Evolutionary conservation across 768 basidiomycete species (phyloP).

Genomic region (Podaxis sp.): DNA sequence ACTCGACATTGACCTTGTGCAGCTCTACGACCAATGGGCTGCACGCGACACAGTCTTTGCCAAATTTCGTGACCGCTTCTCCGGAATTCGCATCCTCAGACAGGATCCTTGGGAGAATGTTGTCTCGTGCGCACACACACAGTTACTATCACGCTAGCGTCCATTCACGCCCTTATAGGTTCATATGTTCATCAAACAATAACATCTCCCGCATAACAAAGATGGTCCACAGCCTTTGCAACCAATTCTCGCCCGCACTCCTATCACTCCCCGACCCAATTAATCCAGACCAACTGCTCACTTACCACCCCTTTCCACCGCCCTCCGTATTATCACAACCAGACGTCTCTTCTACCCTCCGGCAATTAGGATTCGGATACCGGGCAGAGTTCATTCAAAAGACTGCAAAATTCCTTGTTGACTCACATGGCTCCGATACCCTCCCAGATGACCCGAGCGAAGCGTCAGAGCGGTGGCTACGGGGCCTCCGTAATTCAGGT

Average conservation of each 20-base stretch:
- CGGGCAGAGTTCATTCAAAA: constrained; percentile 86
- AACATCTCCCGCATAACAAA: constrained; percentile 92
- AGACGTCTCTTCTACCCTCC: constrained; percentile 57
- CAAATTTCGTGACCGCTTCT: constrained; percentile 54
- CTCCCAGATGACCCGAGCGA: constrained; percentile 27
- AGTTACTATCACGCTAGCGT: not conserved
- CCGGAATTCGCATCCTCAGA: constrained; percentile 81
- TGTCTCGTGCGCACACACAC: constrained; percentile 62
- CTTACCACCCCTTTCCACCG: constrained; percentile 82
- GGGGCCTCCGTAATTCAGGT: constrained; percentile 39
- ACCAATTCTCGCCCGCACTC: constrained; percentile 67
- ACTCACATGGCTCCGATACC: constrained; percentile 35
- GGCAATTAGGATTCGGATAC: constrained; percentile 91
- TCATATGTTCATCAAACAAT: constrained; percentile 98
- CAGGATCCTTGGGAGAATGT: constrained; percentile 98
- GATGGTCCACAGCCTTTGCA: constrained; percentile 84
- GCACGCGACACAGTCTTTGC: constrained; percentile 71
- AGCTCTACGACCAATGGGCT: constrained; percentile 76
- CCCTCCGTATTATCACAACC: constrained; percentile 63
- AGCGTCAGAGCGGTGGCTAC: constrained; percentile 58
- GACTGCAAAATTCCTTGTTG: constrained; percentile 75
- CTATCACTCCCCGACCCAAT: constrained; percentile 40
- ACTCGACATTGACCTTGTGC: constrained; percentile 65
- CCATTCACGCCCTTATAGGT: constrained; percentile 40
- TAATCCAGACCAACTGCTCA: constrained; percentile 20